phyloP scores from a whole-genome alignment of 495 filamentous ascomycete species.

The Annulohypoxylon bovei region DNA sequence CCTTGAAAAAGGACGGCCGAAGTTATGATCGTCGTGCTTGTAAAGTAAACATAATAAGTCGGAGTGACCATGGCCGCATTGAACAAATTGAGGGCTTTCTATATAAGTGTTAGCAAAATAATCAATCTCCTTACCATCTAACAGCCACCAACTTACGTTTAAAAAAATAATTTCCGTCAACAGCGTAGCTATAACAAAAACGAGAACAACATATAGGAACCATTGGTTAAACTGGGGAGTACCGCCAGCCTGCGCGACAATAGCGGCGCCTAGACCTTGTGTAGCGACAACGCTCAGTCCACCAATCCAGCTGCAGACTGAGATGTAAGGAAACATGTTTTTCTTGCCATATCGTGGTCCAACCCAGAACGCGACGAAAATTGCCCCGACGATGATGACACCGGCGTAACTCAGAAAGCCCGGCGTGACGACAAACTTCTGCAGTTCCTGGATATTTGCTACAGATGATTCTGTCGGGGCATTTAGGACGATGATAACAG shows the following conservation, averaged over 20 bases:
- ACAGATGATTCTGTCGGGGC: conserved; percentile 88
- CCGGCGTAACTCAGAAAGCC: conserved; percentile 89
- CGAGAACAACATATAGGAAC: conserved; percentile 93
- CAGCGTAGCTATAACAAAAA: conserved; percentile 88
- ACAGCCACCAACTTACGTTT: conserved; percentile 73
- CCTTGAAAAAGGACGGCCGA: conserved; percentile 93
- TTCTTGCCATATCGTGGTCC: conserved; percentile 93
- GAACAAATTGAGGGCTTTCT: conserved; percentile 99
- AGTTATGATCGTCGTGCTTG: conserved; percentile 90
- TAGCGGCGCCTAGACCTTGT: conserved; percentile 91
- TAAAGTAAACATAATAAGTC: conserved; percentile 99
- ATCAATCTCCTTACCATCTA: neutral
- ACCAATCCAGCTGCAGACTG: conserved; percentile 93
- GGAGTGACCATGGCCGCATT: conserved; percentile 97
- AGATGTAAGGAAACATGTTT: conserved; percentile 97
- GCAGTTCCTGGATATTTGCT: conserved; percentile 90
- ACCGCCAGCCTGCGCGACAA: conserved; percentile 85
- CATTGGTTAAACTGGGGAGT: conserved; percentile 92
- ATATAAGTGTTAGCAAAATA: conserved; percentile 45
- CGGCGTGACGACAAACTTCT: conserved; percentile 85
- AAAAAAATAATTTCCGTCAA: conserved; percentile 94
- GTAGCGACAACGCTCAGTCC: conserved; percentile 95
- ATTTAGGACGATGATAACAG: conserved; percentile 93
- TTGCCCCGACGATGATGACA: conserved; percentile 77
- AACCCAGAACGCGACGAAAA: conserved; percentile 80